These are phyloP conservation scores for Nannizziopsis arthrosporioides DNA, from an alignment of 2,329 filamentous ascomycete species.

Conservation along the genomic window DNA sequence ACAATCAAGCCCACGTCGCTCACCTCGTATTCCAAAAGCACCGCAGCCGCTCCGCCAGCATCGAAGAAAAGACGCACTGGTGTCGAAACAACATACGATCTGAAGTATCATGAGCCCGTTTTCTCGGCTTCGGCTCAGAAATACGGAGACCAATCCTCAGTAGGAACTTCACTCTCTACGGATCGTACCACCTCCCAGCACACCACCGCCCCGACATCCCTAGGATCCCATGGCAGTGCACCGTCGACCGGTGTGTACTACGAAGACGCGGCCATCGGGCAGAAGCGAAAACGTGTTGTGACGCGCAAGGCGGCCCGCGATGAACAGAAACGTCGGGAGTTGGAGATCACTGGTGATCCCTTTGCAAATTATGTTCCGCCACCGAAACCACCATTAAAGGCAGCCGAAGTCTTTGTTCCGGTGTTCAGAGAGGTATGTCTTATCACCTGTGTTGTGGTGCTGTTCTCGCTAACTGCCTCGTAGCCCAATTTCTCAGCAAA, in stretches of 20 bases:
- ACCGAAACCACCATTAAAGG: conserved; percentile 79
- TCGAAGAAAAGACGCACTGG: conserved; percentile 64
- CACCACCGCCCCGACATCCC: conserved; percentile 80
- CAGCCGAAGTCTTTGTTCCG: conserved; percentile 59
- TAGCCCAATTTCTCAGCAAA: conserved; percentile 37
- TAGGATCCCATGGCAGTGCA: conserved; percentile 52
- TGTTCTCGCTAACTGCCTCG: conserved; percentile 1
- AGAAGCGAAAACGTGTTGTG: conserved; percentile 72
- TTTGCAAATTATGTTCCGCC: conserved; percentile 75
- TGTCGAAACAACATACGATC: conserved; percentile 51
- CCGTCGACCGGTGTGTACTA: conserved; percentile 50
- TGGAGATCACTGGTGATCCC: conserved; percentile 58
- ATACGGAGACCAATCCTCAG: conserved; percentile 51
- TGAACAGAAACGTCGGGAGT: conserved; percentile 66
- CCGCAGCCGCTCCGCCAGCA: conserved; percentile 32
- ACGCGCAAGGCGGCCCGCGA: conserved; percentile 71
- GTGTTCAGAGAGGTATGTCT: conserved; percentile 47
- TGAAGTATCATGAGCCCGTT: conserved; percentile 59
- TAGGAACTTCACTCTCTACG: conserved; percentile 61
- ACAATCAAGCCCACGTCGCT: conserved; percentile 4
- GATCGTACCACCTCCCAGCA: conserved; percentile 74
- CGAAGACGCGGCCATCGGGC: conserved; percentile 58
- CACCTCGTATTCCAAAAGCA: conserved; percentile 14
- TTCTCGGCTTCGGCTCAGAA: conserved; percentile 65
- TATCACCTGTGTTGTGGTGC: not conserved